Conservation (phyloP, 1,284 basidiomycete genomes). For the Vanrija pseudolonga region DNA sequence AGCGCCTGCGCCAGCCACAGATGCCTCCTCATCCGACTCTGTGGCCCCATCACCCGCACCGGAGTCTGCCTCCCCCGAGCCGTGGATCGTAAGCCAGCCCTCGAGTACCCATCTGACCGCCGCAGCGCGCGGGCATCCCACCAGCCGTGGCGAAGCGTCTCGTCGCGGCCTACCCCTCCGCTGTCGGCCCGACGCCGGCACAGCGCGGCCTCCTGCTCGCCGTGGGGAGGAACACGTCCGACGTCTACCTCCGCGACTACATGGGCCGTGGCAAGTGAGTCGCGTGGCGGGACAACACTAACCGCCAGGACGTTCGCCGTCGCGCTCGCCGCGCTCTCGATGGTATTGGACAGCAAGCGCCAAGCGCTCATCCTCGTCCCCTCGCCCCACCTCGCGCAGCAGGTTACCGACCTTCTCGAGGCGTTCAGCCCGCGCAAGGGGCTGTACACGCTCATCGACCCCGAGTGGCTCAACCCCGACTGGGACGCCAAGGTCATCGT, state of each 20-base stretch:
- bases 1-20: neutral
- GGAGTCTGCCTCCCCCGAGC: neutral
- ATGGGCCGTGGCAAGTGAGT: conserved; percentile 43
- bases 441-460: neutral
- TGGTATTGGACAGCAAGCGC: conserved; percentile 3
- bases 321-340: conserved; percentile 22
- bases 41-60: neutral
- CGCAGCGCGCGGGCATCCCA: conserved; percentile 10
- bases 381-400: conserved; percentile 27
- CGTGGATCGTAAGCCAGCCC: conserved; percentile 9
- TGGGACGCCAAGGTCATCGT: conserved; percentile 17
- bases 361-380: conserved; percentile 28
- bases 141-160: conserved; percentile 1
- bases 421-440: neutral
- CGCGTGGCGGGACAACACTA: neutral
- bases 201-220: conserved; percentile 30
- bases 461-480: neutral
- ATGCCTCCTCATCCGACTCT: neutral
- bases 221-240: conserved; percentile 19
- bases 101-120: neutral
- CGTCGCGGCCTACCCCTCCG: conserved; percentile 19
- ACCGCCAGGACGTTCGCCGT: conserved; percentile 11
- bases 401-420: conserved; percentile 15
- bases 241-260: conserved; percentile 31
- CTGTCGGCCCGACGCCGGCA: conserved; percentile 26